Evolutionary conservation across 345 rosid species (phyloP).

Genomic region (Syzygium oleosum): DNA sequence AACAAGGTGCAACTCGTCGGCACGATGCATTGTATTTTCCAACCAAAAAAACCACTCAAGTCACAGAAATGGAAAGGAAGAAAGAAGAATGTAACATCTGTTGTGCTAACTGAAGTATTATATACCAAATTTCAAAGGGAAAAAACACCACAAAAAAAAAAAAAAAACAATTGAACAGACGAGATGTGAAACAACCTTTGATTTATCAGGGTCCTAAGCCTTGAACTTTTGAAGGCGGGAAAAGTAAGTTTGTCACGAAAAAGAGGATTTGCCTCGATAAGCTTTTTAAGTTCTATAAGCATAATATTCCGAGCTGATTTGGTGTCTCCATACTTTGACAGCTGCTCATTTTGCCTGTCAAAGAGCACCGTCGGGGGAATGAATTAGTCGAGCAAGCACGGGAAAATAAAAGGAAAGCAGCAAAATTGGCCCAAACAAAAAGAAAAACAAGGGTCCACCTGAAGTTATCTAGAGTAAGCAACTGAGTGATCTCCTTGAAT

Average conservation of each 20-base stretch:
- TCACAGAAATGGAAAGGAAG: neutral
- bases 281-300: slow-evolving; percentile 62
- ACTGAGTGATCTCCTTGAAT: slow-evolving; percentile 71
- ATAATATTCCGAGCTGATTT: slow-evolving; percentile 64
- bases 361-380: neutral
- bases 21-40: neutral
- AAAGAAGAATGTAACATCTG: neutral
- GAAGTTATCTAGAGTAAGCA: slow-evolving; percentile 66
- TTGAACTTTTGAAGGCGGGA: slow-evolving; percentile 60
- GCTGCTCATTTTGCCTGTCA: slow-evolving; percentile 74
- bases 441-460: slow-evolving; percentile 28
- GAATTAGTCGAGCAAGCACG: neutral
- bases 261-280: slow-evolving; percentile 73
- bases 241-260: slow-evolving; percentile 68
- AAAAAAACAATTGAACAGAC: neutral
- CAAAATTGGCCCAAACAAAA: neutral
- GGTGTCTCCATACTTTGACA: slow-evolving; percentile 76
- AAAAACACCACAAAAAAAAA: neutral
- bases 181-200: slow-evolving; percentile 48
- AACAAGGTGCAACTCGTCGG: neutral
- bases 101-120: neutral
- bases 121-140: neutral
- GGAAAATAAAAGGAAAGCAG: slow-evolving; percentile 1
- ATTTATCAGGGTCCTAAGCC: slow-evolving; percentile 76
- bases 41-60: neutral